Evolutionary conservation across 1,284 basidiomycete genomes (phyloP).

Genomic region (Naganishia albida): DNA sequence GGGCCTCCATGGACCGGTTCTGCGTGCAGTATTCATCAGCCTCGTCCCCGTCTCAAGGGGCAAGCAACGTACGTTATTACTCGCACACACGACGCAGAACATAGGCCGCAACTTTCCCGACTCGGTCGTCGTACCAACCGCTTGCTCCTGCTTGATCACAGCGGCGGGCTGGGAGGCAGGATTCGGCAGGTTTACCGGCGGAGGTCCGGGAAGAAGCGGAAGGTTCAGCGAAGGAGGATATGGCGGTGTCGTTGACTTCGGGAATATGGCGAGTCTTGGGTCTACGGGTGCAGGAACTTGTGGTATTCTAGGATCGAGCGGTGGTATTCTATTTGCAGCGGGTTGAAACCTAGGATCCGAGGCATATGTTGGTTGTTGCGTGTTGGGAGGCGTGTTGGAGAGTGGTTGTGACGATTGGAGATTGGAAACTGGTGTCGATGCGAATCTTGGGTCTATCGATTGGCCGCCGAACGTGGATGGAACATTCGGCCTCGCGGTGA

Average conservation of each 20-base stretch:
- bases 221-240: slow-evolving; percentile 6
- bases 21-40: slow-evolving; percentile 50
- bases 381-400: neutral
- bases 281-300: neutral
- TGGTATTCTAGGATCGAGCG: slow-evolving; percentile 5
- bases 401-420: neutral
- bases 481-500: neutral
- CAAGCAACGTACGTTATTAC: slow-evolving; percentile 73
- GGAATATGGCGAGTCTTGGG: slow-evolving; percentile 1
- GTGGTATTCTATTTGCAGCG: neutral
- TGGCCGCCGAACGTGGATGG: neutral
- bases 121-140: neutral
- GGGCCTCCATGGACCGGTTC: slow-evolving; percentile 99
- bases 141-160: slow-evolving; percentile 1
- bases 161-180: neutral
- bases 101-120: slow-evolving; percentile 60
- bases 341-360: neutral
- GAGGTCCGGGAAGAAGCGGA: slow-evolving; percentile 19
- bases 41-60: slow-evolving; percentile 4
- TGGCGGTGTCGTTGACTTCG: slow-evolving; percentile 18
- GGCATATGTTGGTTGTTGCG: neutral
- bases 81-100: slow-evolving; percentile 97
- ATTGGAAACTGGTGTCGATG: slow-evolving; percentile 7
- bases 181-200: neutral
- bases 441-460: slow-evolving; percentile 2